Percentiles rank a stretch among this genome's conserved stretches.
phyloP scores from a whole-genome alignment of 495 filamentous ascomycete genomes.

The Penicillium cinerascens region DNA sequence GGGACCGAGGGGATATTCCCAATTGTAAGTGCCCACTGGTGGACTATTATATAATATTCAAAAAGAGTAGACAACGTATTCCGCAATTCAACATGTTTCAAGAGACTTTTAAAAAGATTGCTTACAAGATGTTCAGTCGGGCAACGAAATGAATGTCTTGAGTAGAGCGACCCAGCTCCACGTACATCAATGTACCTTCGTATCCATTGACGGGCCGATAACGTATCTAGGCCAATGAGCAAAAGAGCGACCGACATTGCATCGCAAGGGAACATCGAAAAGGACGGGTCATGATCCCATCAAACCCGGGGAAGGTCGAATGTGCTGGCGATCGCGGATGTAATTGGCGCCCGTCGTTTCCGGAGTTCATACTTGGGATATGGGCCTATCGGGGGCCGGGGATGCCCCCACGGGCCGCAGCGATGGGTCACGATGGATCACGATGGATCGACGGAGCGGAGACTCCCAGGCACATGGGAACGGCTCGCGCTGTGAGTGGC shows the following conservation, averaged over 20 bases:
- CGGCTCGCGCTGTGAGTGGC: constrained; percentile 18
- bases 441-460: neutral
- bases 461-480: constrained; percentile 14
- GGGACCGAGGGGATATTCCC: too few relatives aligned
- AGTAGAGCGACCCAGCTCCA: too few relatives aligned
- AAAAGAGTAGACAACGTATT: too few relatives aligned
- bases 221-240: neutral
- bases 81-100: too few relatives aligned
- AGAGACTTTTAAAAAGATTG: too few relatives aligned
- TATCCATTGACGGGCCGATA: neutral
- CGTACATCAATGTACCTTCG: too few relatives aligned
- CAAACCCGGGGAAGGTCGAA: constrained; percentile 16
- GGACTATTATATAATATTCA: too few relatives aligned
- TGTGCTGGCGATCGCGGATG: constrained; percentile 11
- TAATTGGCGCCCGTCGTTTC: constrained; percentile 20
- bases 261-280: too few relatives aligned
- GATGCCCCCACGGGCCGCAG: constrained; percentile 15
- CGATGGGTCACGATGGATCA: constrained; percentile 1
- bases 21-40: too few relatives aligned
- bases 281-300: constrained; percentile 4
- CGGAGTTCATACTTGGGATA: neutral
- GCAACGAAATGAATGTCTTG: too few relatives aligned
- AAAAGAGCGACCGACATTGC: neutral
- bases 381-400: constrained; percentile 4
- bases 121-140: too few relatives aligned